phyloP scores from a whole-genome alignment of 148 eudicot species.

The Amaranthus hypochondriacus region DNA sequence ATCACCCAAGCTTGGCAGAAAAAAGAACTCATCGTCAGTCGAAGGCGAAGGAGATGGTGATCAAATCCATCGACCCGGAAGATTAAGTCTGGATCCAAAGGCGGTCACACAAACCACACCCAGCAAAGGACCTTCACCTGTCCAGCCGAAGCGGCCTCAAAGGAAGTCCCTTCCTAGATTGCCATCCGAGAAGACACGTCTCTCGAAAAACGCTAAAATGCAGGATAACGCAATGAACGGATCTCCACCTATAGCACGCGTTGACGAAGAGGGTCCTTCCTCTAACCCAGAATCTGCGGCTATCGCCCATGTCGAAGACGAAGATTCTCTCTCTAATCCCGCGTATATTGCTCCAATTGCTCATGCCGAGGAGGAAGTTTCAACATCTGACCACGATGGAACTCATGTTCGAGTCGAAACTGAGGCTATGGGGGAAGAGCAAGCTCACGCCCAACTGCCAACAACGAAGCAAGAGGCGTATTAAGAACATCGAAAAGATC shows the following conservation, averaged over 20 bases:
- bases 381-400: constrained; percentile 9
- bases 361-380: constrained; percentile 13
- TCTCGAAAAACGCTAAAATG: constrained; percentile 32
- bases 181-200: constrained; percentile 61
- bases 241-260: constrained; percentile 14
- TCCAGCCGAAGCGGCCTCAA: constrained; percentile 47
- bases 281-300: constrained; percentile 15
- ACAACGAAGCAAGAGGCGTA: constrained; percentile 28
- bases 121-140: constrained; percentile 35
- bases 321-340: constrained; percentile 6
- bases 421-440: constrained; percentile 14
- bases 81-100: constrained; percentile 64
- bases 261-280: constrained; percentile 13
- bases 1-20: constrained; percentile 91
- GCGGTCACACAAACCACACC: constrained; percentile 32
- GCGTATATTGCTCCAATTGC: constrained; percentile 13
- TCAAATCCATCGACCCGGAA: constrained; percentile 31
- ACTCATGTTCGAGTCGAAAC: constrained; percentile 14
- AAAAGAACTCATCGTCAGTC: constrained; percentile 46
- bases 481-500: constrained; percentile 37
- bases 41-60: constrained; percentile 43
- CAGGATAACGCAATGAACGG: constrained; percentile 26
- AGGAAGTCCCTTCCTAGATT: constrained; percentile 78
- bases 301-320: constrained; percentile 22
- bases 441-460: constrained; percentile 3